phyloP scores from a whole-genome alignment of 2,329 filamentous ascomycete species.

The Pseudomassariella vexata region DNA sequence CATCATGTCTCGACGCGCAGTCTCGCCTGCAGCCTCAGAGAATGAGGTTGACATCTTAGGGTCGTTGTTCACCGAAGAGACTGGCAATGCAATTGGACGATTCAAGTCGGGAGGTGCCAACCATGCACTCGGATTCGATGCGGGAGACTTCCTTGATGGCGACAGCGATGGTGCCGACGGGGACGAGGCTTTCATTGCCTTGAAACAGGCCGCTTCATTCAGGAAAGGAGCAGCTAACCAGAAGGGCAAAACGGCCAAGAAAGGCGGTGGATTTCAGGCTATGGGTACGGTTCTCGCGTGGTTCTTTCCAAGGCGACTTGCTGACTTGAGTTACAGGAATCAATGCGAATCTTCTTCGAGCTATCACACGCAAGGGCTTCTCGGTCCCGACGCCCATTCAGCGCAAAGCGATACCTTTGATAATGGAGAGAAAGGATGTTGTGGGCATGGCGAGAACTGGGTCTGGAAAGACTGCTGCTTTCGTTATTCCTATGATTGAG shows the following conservation, averaged over 20 bases:
- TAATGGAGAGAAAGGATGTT: conserved; percentile 88
- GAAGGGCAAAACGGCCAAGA: conserved; percentile 83
- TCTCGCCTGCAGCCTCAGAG: conserved; percentile 81
- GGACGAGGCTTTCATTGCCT: conserved; percentile 87
- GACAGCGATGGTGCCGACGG: conserved; percentile 52
- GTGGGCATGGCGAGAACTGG: conserved; percentile 99
- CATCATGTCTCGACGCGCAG: conserved; percentile 64
- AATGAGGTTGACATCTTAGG: conserved; percentile 86
- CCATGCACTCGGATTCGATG: conserved; percentile 46
- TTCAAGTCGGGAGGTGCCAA: conserved; percentile 27
- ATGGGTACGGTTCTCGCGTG: conserved; percentile 56
- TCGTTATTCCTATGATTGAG: conserved; percentile 98
- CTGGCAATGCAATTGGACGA: conserved; percentile 40
- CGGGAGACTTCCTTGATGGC: conserved; percentile 55
- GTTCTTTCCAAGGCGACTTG: conserved; percentile 6
- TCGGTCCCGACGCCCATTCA: conserved; percentile 96
- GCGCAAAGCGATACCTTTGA: conserved; percentile 88
- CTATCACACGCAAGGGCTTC: conserved; percentile 91
- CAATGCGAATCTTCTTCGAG: conserved; percentile 77
- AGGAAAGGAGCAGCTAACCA: conserved; percentile 76
- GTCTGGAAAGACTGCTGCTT: conserved; percentile 96
- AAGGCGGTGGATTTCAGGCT: conserved; percentile 91
- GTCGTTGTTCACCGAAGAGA: conserved; percentile 62
- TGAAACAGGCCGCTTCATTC: conserved; percentile 81
- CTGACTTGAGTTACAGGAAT: conserved; percentile 61